Percentiles rank a stretch among this genome's conserved stretches.
Evolutionary conservation across 1,284 basidiomycete genomes (phyloP).

Genomic region (Ceratobasidium sp.): DNA sequence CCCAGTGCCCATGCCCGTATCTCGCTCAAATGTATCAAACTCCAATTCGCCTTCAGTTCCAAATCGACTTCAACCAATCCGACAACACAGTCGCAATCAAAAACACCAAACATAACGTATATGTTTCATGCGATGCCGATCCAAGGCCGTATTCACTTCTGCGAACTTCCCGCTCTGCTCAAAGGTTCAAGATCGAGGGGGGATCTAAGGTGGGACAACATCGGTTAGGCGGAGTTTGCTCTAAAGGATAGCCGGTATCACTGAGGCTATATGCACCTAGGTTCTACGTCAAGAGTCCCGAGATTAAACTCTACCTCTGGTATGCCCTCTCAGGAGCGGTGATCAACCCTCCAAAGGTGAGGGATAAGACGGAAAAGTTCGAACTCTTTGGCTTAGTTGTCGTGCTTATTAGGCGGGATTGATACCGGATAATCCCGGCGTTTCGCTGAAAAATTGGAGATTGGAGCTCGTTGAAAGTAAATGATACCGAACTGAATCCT

Average conservation of each 20-base stretch:
- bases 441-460: conserved; percentile 11
- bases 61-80: not conserved
- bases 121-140: conserved; percentile 13
- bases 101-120: not conserved
- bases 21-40: not conserved
- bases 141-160: not conserved
- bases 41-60: not conserved
- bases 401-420: not conserved
- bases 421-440: conserved; percentile 1
- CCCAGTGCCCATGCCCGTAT: no score
- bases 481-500: no score
- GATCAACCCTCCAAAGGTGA: not conserved
- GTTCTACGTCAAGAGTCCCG: not conserved
- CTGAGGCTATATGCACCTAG: not conserved
- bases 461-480: not conserved
- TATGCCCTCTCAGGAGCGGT: not conserved
- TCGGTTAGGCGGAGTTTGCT: not conserved
- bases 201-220: not conserved
- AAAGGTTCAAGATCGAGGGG: not conserved
- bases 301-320: conserved; percentile 8
- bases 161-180: not conserved
- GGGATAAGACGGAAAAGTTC: not conserved
- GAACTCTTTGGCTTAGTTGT: no score
- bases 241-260: not conserved
- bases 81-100: conserved; percentile 1